Percentiles rank a stretch among this genome's conserved stretches.
phyloP scores from a whole-genome alignment of 352 stramenopile species.

The Pythium aquatile region DNA sequence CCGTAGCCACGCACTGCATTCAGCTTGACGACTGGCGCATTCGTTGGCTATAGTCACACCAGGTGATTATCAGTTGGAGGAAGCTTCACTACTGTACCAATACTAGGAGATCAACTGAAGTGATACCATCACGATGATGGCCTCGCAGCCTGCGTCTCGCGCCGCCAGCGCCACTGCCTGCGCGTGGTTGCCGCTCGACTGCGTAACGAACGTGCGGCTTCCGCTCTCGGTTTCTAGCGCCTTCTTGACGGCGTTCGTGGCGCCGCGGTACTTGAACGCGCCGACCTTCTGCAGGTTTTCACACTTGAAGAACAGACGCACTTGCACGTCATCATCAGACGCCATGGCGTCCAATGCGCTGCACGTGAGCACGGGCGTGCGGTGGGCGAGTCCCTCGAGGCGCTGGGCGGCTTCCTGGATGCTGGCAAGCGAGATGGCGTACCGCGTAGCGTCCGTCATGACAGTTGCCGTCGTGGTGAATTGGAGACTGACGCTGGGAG shows the following conservation, averaged over 20 bases:
- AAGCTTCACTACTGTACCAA: not conserved
- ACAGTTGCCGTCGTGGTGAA: not conserved
- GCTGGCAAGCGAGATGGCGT: constrained; percentile 61
- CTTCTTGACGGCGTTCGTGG: constrained; percentile 67
- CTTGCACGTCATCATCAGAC: constrained; percentile 8
- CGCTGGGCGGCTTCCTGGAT: constrained; percentile 47
- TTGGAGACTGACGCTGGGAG: not conserved
- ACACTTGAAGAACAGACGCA: constrained; percentile 75
- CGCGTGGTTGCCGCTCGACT: constrained; percentile 92
- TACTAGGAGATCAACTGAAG: not conserved
- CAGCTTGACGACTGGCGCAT: constrained; percentile 83
- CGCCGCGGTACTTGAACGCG: constrained; percentile 85
- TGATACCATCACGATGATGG: constrained; percentile 87
- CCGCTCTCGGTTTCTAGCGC: constrained; percentile 29
- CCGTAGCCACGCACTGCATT: constrained; percentile 80
- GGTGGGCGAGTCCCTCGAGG: constrained; percentile 54
- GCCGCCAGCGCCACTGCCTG: constrained; percentile 90
- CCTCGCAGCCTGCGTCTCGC: constrained; percentile 49
- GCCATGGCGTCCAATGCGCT: constrained; percentile 56
- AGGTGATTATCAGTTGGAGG: not conserved
- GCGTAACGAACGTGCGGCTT: constrained; percentile 69
- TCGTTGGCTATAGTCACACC: constrained; percentile 46
- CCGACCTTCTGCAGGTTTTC: constrained; percentile 83
- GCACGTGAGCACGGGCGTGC: constrained; percentile 66
- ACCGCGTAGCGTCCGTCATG: constrained; percentile 23